Evolutionary conservation across 1,139 yeast species (phyloP), one percentile per base, ranked within the genome.

Genomic region (Pichia sp.): DNA sequence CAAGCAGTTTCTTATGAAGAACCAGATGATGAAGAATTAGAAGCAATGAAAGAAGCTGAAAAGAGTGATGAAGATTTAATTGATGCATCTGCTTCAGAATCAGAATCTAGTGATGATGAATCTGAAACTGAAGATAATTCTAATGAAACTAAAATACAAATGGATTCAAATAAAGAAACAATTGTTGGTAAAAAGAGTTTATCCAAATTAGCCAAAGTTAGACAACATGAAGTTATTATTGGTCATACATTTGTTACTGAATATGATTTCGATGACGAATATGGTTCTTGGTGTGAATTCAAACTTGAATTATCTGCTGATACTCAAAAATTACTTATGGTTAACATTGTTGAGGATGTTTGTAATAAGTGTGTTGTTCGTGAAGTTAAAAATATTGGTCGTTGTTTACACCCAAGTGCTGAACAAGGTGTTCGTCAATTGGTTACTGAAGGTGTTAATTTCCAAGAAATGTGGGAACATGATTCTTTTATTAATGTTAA

Each of bases 371-470:
- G 89, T 45, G 97, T 94, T 55, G 96, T 94, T 27, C 83, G 97
- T 60, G 97, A 94, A 68, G 83, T 89, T 54, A 87, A 95, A 47
- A 73, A 74, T 50, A 92, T 94, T 60, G 97, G 96, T 33, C 82
- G 98, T 67, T 90, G 97, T 75, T 71, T 92, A 56, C 89, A 85
- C 54, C 96, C 96, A 43, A 77, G 75, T 51, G 77, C 83, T 28
- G 83, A 76, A 50, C 80, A 81, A 52, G 76, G 80, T 40, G 67
- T 65, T 40, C 81, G 96, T 56, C 74, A 78, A 35, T 74, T 94
- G 58, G 86, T 95, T 47, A 92, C 99, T 26, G 99, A 94, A 67
- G 99, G 99, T 68, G 98, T 94, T 49, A 94, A 94, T 69, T 92
- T 94, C 78, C 75, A 74, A 59, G 95, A 97, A 50, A 87, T 94